Evolutionary conservation across 441 rosid species (phyloP), one percentile per base, ranked within the genome.

Genomic region (Corymbia citriodora): DNA sequence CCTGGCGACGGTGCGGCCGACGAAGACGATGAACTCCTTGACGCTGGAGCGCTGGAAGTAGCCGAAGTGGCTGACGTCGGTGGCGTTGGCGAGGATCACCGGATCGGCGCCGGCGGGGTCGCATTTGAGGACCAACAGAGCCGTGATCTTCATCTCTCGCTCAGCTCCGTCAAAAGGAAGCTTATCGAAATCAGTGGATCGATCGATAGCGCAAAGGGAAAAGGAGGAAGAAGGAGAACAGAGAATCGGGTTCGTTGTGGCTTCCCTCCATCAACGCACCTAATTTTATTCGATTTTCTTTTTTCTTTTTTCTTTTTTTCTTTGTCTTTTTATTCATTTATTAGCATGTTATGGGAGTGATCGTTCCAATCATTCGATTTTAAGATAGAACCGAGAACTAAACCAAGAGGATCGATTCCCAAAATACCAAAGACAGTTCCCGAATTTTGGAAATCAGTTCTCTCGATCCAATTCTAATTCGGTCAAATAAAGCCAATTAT

Each of bases 1-100:
- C 50, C 53, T 87, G 86, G 92, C 88, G 90, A 91, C 90, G 79
- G 92, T 91, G 45, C 92, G 92, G 18, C 65, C 88, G 89, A 91
- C 92, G 90, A 91, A 91, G 89, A 91, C 88, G 87, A 91, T 89
- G 89, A 91, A 91, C 54, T 91, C 90, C 48, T 81, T 57, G 89
- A 91, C 90, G 91, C 92, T 91, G 90, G 90, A 89, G 82, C 90
- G 90, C 92, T 91, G 89, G 92, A 91, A 91, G 92, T 57, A 91
- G 88, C 90, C 92, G 89, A 91, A 91, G 55, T 81, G 92, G 91
- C 87, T 89, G 87, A 91, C 91, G 57, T 91, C 91, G 70, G 92
- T 68, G 85, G 91, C 88, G 91, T 87, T 91, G 83, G 92, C 90
- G 29, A 91, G 91, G 87, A 89, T 91, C 52, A 53, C 68, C 23